Percentiles rank a stretch among this genome's conserved stretches.
Conservation (phyloP, 148 eudicot genomes). For the Suaeda aralocaspica region DNA sequence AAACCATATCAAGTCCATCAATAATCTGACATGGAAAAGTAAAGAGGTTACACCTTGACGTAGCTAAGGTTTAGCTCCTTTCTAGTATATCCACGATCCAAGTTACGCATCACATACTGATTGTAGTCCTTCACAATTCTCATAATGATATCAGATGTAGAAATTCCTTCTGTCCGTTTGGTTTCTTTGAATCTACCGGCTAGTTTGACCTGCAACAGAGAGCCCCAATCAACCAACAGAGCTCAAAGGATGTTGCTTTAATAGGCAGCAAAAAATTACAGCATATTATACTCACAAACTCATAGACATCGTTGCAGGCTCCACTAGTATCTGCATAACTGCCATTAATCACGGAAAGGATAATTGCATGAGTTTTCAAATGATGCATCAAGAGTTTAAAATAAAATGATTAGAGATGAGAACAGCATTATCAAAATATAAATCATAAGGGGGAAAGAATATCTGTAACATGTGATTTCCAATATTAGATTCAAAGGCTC, state of each 20-base stretch:
- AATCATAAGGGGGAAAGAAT: background rate
- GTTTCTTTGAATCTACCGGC: conserved; percentile 71
- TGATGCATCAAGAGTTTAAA: background rate
- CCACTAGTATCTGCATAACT: conserved; percentile 78
- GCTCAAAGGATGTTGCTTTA: conserved; percentile 3
- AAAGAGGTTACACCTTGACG: conserved; percentile 40
- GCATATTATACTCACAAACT: conserved; percentile 46
- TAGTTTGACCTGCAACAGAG: conserved; percentile 45
- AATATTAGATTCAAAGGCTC: background rate
- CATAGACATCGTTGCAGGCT: conserved; percentile 73
- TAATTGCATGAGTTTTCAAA: background rate
- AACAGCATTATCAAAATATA: background rate
- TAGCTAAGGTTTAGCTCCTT: conserved; percentile 71
- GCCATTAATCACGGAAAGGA: conserved; percentile 18
- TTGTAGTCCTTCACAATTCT: conserved; percentile 75
- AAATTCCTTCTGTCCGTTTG: conserved; percentile 66
- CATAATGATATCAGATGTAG: conserved; percentile 80
- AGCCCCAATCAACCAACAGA: conserved; percentile 10
- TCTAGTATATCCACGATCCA: conserved; percentile 72
- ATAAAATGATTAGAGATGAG: background rate
- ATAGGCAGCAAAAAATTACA: background rate
- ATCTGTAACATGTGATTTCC: background rate
- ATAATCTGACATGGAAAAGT: background rate
- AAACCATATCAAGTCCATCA: background rate
- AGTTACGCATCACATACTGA: conserved; percentile 73